A percentile compares a stretch with the other conserved stretches of the same genome.
These are phyloP conservation scores for Penicillium sp. DNA, from an alignment of 2,329 filamentous ascomycete species.

Conservation along the genomic window DNA sequence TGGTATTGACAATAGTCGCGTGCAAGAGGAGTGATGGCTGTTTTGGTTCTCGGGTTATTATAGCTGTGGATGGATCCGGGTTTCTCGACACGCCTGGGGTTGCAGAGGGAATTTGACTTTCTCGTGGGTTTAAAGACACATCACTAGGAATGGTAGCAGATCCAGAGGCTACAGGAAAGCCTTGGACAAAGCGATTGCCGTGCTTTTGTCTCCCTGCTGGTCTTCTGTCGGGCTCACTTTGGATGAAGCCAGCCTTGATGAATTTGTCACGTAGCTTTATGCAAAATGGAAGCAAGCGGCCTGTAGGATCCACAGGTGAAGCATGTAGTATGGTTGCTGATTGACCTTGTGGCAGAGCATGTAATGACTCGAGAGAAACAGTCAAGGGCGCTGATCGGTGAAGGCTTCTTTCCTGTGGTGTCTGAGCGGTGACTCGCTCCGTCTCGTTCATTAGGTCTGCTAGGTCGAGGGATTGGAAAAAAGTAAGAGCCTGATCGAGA, in stretches of 20 bases:
- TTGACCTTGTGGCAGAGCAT: slow-evolving; percentile 38
- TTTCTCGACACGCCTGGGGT: background rate
- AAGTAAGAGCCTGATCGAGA: slow-evolving; percentile 47
- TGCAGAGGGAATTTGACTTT: background rate
- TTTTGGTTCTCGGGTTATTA: slow-evolving; percentile 19
- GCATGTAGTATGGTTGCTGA: slow-evolving; percentile 43
- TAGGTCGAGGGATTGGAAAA: slow-evolving; percentile 50
- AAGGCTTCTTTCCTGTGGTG: background rate
- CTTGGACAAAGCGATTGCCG: background rate
- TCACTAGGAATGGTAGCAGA: background rate
- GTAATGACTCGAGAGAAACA: slow-evolving; percentile 44
- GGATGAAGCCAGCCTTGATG: slow-evolving; percentile 44
- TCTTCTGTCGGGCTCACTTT: slow-evolving; percentile 27
- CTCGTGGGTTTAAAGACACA: background rate
- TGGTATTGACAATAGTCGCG: slow-evolving; percentile 81
- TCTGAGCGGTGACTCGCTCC: slow-evolving; percentile 25
- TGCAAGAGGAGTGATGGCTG: slow-evolving; percentile 68
- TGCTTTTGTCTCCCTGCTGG: background rate
- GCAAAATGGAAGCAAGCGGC: slow-evolving; percentile 44
- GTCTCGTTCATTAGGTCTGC: slow-evolving; percentile 35
- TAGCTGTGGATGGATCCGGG: slow-evolving; percentile 8
- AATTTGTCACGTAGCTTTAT: slow-evolving; percentile 43
- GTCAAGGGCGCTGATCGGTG: slow-evolving; percentile 29
- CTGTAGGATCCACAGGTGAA: slow-evolving; percentile 39
- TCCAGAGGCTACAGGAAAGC: too few relatives aligned